These are phyloP conservation scores for Neonectria coccinea DNA, from an alignment of 2,329 filamentous ascomycete genomes.

Conservation along the genomic window DNA sequence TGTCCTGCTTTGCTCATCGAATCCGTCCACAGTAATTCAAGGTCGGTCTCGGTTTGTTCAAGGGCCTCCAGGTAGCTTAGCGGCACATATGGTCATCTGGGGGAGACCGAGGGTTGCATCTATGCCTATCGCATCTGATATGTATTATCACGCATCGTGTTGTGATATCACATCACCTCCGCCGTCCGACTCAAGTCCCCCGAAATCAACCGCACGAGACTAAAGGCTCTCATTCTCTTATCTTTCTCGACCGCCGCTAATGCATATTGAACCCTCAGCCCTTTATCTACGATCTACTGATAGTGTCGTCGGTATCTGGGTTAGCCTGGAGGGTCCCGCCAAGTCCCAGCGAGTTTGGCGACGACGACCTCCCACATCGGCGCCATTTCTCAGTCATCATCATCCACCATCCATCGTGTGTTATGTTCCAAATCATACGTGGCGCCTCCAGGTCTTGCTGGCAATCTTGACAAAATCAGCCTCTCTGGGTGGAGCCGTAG, in stretches of 20 bases:
- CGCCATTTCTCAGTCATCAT: not conserved
- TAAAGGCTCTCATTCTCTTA: slow-evolving; percentile 13
- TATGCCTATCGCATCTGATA: not conserved
- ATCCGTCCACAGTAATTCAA: not conserved
- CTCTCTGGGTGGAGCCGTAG: slow-evolving; percentile 38
- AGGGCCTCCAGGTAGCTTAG: not conserved
- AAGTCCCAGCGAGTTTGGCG: not conserved
- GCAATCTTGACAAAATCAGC: slow-evolving; percentile 35
- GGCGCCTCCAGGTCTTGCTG: slow-evolving; percentile 30
- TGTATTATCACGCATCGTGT: not conserved
- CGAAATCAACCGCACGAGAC: not conserved
- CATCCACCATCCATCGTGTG: slow-evolving; percentile 22
- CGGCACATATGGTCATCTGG: not conserved
- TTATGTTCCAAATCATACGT: slow-evolving; percentile 39
- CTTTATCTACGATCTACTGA: not conserved
- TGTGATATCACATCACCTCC: slow-evolving; percentile 8
- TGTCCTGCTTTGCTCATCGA: slow-evolving; percentile 2
- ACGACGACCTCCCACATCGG: not conserved
- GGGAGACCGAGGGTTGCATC: not conserved
- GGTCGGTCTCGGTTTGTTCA: not conserved
- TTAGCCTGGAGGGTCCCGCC: not conserved
- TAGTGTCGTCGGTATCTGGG: not conserved
- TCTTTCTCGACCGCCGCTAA: slow-evolving; percentile 22
- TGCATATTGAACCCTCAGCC: slow-evolving; percentile 10
- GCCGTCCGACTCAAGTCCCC: not conserved